Base-by-base conservation (phyloP, 805 yeast species). In the Candida chauliodis region DNA sequence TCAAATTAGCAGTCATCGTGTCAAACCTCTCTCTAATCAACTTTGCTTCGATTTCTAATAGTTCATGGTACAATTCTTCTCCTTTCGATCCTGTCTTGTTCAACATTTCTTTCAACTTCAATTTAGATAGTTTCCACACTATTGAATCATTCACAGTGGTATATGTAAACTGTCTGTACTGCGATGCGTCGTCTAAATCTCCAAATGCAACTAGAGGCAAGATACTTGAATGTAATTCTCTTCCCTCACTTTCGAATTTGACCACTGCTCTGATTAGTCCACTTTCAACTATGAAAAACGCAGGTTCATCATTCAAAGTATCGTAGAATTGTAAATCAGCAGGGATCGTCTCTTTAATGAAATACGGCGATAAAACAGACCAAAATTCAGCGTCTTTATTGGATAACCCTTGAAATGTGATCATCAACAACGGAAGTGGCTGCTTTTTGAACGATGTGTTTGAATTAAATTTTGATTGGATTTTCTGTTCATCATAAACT, bases 181-280 rank as follows among this genome's bases (percentile, higher is more conserved):
- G 55, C 1, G 66, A 52, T 8, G 61, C 61, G 24, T 55, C 52
- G 11, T 52, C 40, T 4, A 34, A 27, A 34, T 84, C 88, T 2
- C 95, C 93, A 57, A 83, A 82, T 1, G 85, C 76, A 0, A 91
- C 83, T 42, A 84, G 75, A 4, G 93, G 88, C 37, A 85, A 69
- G 23, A 84, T 78, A 13, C 66, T 58, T 10, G 69, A 59, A 17
- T 58, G 61, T 15, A 68, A 51, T 38, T 58, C 68, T 2, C 63
- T 50, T 27, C 55, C 52, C 30, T 64, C 69, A 37, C 61, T 60
- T 36, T 68, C 73, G 40, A 68, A 64, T 37, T 58, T 56, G 38
- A 61, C 53, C 1, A 58, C 51, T 5, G 66, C 59, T n/a, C 65
- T 54, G 15, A 69, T 61, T 24, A 69, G 51, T 3, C 74, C 74